Base-by-base conservation (phyloP, 176 grass and related monocot genomes). In the Zoysia pacifica region DNA sequence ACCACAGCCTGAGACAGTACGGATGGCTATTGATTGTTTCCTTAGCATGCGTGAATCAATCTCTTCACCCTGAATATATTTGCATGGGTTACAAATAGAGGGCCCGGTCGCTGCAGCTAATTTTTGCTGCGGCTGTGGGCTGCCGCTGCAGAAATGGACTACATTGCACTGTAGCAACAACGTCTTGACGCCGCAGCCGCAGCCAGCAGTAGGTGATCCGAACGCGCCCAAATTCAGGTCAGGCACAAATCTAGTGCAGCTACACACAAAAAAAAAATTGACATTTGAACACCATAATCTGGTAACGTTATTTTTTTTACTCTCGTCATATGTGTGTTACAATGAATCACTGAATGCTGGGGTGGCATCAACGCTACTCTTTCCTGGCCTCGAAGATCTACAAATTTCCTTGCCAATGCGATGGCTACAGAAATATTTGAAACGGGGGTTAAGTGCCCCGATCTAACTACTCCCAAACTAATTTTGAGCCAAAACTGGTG, bases 401-500 rank as follows among this genome's bases (percentile, higher is more conserved):
- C 35, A 58, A 6, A 50, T 19, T 54, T 52, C 18, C 38, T 71
- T 7, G 46, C 64, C 11, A 35, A 14, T 41, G 44, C 5, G 5
- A 73, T 28, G 56, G 16, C 5, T 15, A 50, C 48, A 6, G 1
- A 11, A n/a, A 51, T 36, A 51, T 47, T 63, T 45, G 20, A 66
- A 1, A 11, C 37, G 40, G 7, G 47, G 2, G 40, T 12, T 18
- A 54, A 70, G 20, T 44, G 12, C 15, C 54, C 20, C 0, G 39
- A 55, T 18, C 16, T 58, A 66, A 5, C 76, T 88, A 87, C 76
- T 88, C 83, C 79, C 76, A 93, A 45, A 78, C 81, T 69, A 91
- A 62, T 50, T 93, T 80, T 46, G 82, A 91, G 68, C 80, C 86
- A 42, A 85, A 93, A 72, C 88, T 91, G 47, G 81, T 81, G 74